Base-by-base conservation (phyloP, 2,329 filamentous ascomycete genomes). In the Monascus ruber region DNA sequence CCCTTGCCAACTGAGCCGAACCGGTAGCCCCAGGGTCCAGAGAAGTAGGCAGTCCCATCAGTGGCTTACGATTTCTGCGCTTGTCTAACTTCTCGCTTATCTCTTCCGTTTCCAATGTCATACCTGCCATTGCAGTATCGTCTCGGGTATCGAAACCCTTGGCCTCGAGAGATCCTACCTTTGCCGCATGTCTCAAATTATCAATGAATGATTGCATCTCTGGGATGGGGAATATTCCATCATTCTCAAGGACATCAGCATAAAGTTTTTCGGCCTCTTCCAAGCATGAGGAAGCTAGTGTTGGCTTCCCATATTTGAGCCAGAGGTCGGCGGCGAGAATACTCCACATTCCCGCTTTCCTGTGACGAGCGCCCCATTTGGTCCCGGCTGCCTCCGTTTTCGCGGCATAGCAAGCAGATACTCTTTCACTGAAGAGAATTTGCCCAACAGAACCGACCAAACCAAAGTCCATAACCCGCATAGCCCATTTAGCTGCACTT, bases 271-370 rank as follows among this genome's bases (percentile, higher is more conserved):
- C 61, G 0, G 85, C 85, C 47, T 83, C 77, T 36, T 83, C 78
- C 1, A 96, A 72, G 47, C 84, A 85, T 42, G 76, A 73, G 48
- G 85, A 83, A 1, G 87, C 84, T 54, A 93, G 83, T 9, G 83
- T 76, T 38, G 79, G 78, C 54, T 89, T 88, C 28, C 75, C 77
- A 45, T 88, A 75, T 37, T 74, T 74, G 39, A 89, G 70, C 91
- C 91, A 98, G 1, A 79, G 74, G 51, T 94, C 83, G 1, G 87
- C 81, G 1, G 85, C 83, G 31, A 94, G 72, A 24, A 91, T 73
- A 48, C 81, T 83, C 88, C 88, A 98, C 47, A 94, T 75, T 0
- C 85, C 91, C 2, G 88, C 84, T 67, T 95, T 98, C 36, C 91
- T 74, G 43, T 73, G 74, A 44, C 89, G 74, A 6, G 74, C 72